Base-by-base conservation (phyloP, 2,329 filamentous ascomycete species). In the Orbilia brochopaga region DNA sequence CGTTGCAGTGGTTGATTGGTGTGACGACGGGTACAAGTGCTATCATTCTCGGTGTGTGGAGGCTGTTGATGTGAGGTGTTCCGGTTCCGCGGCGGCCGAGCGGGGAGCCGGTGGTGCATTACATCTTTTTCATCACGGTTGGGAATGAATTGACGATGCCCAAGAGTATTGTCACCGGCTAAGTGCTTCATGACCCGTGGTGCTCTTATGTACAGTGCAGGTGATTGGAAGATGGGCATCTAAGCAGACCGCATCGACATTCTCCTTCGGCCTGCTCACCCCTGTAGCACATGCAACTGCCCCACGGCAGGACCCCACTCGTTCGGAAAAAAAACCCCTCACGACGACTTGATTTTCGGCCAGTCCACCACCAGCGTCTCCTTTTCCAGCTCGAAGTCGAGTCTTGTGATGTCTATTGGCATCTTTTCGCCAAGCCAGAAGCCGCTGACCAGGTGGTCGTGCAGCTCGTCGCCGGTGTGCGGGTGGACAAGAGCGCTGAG, bases 1-100 rank as follows among this genome's bases (percentile, higher is more conserved):
- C 94, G 37, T 81, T 99, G 79, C 94, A 99, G 83, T 99, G 94
- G 94, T 82, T 99, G 75, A 97, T 97, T 88, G 92, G 89, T 78
- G 91, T 90, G 42, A 86, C 85, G 77, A 88, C 86, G 0, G 86
- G 86, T 78, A 76, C 73, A 59, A 72, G 67, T 32, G 67, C 67
- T 60, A 64, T 72, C 19, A 72, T 72, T 72, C 51, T 72, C 5
- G 67, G 66, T 64, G 54, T 72, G 24, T 72, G 67, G 67, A 72
- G 67, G 55, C 17, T 72, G 30, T 53, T 72, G 51, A 72, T 72
- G 67, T 72, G 52, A 61, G n/a, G n/a, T n/a, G n/a, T n/a, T n/a
- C n/a, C n/a, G 27, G 32, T 19, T 6, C 5, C 13, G 11, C 10
- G 42, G 15, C 6, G 17, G 48, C 27, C 32, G 11, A 32, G 21